Evolutionary conservation across 1,284 basidiomycete genomes (phyloP).

Genomic region (Jaminaea rosea): DNA sequence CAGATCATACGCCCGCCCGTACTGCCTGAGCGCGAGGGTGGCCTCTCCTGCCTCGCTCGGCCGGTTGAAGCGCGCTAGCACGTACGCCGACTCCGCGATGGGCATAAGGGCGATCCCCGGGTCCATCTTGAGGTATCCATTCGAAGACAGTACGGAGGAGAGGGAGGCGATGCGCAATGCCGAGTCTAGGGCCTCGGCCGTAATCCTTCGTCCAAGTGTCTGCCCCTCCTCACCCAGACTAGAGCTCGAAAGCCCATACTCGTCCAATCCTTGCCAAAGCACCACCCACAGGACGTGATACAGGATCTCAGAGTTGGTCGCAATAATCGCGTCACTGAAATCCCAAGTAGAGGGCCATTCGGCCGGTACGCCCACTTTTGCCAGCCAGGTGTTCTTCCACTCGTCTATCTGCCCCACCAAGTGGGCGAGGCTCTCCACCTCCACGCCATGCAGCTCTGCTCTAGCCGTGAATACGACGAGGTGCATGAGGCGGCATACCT

Average conservation of each 20-base stretch:
- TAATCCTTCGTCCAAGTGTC: slow-evolving; percentile 58
- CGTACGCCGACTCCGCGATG: slow-evolving; percentile 14
- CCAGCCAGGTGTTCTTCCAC: slow-evolving; percentile 69
- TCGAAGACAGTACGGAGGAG: slow-evolving; percentile 51
- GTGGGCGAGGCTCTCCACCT: slow-evolving; percentile 56
- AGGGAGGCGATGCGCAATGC: slow-evolving; percentile 76
- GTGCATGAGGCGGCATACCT: background rate
- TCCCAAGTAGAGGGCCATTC: slow-evolving; percentile 76
- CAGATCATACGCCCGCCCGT: slow-evolving; percentile 61
- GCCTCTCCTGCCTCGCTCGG: slow-evolving; percentile 67
- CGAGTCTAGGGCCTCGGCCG: slow-evolving; percentile 67
- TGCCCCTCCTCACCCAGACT: slow-evolving; percentile 35
- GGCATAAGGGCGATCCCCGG: slow-evolving; percentile 17
- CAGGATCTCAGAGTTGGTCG: slow-evolving; percentile 72
- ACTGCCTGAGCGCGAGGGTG: slow-evolving; percentile 74
- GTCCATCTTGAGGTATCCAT: slow-evolving; percentile 31
- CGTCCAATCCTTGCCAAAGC: slow-evolving; percentile 55
- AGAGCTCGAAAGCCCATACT: slow-evolving; percentile 58
- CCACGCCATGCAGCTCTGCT: slow-evolving; percentile 59
- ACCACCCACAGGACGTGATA: slow-evolving; percentile 74
- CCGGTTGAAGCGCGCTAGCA: slow-evolving; percentile 25
- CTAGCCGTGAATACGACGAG: background rate
- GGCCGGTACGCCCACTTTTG: slow-evolving; percentile 66
- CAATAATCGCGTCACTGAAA: slow-evolving; percentile 69
- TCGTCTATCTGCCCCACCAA: slow-evolving; percentile 59